These are phyloP conservation scores for Theobroma cacao DNA, from an alignment of 345 rosid genomes.

Conservation along the genomic window DNA sequence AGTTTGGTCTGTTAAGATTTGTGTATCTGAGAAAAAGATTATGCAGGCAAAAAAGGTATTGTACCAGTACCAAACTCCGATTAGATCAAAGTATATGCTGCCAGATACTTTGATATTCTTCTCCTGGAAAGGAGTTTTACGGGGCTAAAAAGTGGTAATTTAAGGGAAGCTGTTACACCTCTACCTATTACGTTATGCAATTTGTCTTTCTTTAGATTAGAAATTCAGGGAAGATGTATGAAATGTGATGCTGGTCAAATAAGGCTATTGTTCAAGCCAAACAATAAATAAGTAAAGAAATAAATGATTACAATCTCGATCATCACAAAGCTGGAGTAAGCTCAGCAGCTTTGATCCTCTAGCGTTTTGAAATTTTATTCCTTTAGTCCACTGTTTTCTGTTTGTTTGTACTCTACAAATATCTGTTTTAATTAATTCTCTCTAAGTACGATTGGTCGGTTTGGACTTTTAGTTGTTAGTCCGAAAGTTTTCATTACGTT, in stretches of 20 bases:
- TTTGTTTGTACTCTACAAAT: no score
- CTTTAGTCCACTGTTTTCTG: not conserved
- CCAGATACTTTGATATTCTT: not conserved
- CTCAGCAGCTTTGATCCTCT: conserved; percentile 59
- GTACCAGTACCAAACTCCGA: not conserved
- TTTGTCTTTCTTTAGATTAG: not conserved
- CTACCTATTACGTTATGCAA: not conserved
- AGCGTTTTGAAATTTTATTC: conserved; percentile 1
- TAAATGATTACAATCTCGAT: not conserved
- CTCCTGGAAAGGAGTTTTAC: not conserved
- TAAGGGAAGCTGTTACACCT: not conserved
- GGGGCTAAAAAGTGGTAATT: not conserved
- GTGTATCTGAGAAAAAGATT: not conserved
- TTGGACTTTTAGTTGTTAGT: not conserved
- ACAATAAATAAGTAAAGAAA: not conserved
- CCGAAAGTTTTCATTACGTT: not conserved
- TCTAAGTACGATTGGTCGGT: not conserved
- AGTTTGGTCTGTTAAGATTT: not conserved
- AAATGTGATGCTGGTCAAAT: not conserved
- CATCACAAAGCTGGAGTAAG: conserved; percentile 40
- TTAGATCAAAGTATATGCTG: not conserved
- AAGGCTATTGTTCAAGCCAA: not conserved
- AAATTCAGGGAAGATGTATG: not conserved
- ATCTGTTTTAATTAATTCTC: no score
- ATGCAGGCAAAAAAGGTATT: not conserved